Evolutionary conservation across 2,329 filamentous ascomycete genomes (phyloP), one percentile per base, ranked within the genome.

Genomic region (Colletotrichum navitas): DNA sequence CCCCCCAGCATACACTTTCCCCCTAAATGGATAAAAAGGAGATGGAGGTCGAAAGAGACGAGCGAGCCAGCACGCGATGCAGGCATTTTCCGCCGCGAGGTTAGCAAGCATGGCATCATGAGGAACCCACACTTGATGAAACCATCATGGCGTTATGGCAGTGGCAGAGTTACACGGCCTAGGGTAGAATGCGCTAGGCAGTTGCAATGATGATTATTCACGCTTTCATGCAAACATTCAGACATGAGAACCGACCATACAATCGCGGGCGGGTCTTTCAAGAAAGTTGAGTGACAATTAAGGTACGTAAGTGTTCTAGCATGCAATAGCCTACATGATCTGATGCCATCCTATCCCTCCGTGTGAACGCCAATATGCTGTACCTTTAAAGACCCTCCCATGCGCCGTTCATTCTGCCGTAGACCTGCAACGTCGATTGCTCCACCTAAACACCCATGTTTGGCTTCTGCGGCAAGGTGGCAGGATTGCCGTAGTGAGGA

Each of bases 401-500:
- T 70, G 64, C 67, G 70, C 70, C 67, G 54, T 56, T 70, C 66
- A 51, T 70, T 72, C 67, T 71, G 61, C 70, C 66, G 59, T 65
- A 61, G 70, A 72, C 67, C 61, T 32, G 66, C 61, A 61, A 69
- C 49, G 41, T 62, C 66, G 66, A 62, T 66, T 36, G 70, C 64
- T 59, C 69, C 69, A 68, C 69, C 63, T 68, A 71, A 71, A 73
- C 63, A 61, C 73, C 84, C 71, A 84, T 83, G 43, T 85, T 81
- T 70, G 88, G 88, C 80, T 90, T 90, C 77, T 90, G 88, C 71
- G 88, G 88, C 77, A 90, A 78, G 41, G 86, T 87, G 41, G 88
- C 87, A 69, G 88, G 88, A 78, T 90, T 90, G 74, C 88, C 88
- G 75, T 89, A 90, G 69, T 83, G 85, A 54, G 87, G 87, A 74